These are phyloP conservation scores for Paecilomyces niveus DNA, from an alignment of 2,329 filamentous ascomycete species.

Conservation along the genomic window DNA sequence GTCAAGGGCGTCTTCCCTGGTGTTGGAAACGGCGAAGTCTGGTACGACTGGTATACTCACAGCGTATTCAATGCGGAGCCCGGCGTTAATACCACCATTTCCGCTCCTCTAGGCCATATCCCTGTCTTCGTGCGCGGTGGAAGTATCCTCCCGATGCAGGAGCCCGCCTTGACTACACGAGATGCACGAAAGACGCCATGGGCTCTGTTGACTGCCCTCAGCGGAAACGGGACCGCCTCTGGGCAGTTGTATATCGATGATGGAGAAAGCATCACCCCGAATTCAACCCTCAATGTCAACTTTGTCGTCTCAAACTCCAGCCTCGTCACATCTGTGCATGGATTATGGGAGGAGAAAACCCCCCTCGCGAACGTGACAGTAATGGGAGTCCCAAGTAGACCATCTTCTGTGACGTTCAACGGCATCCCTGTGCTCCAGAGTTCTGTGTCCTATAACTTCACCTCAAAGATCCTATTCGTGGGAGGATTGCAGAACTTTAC, in stretches of 20 bases:
- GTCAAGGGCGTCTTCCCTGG: slow-evolving; percentile 67
- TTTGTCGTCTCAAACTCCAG: slow-evolving; percentile 39
- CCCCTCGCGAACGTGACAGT: slow-evolving; percentile 57
- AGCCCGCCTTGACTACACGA: slow-evolving; percentile 60
- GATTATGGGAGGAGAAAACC: slow-evolving; percentile 51
- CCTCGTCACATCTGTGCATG: slow-evolving; percentile 44
- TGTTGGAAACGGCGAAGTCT: slow-evolving; percentile 51
- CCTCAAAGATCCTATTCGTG: slow-evolving; percentile 44
- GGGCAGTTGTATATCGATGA: slow-evolving; percentile 68
- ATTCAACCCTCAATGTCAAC: slow-evolving; percentile 49
- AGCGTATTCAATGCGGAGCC: slow-evolving; percentile 45
- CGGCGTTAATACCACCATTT: slow-evolving; percentile 53
- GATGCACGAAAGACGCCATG: slow-evolving; percentile 59
- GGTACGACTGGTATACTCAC: slow-evolving; percentile 78
- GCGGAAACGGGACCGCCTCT: slow-evolving; percentile 46
- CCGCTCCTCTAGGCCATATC: slow-evolving; percentile 60
- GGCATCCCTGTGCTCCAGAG: slow-evolving; percentile 34
- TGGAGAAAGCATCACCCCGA: slow-evolving; percentile 57
- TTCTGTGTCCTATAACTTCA: slow-evolving; percentile 44
- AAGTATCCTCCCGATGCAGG: slow-evolving; percentile 59
- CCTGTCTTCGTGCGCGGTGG: slow-evolving; percentile 66
- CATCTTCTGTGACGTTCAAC: slow-evolving; percentile 46
- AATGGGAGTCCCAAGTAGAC: slow-evolving; percentile 46
- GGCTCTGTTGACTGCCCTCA: slow-evolving; percentile 59
- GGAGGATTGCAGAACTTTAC: slow-evolving; percentile 45